These are phyloP conservation scores for Solanum habrochaites DNA, from an alignment of 257 asterid species.

Conservation along the genomic window DNA sequence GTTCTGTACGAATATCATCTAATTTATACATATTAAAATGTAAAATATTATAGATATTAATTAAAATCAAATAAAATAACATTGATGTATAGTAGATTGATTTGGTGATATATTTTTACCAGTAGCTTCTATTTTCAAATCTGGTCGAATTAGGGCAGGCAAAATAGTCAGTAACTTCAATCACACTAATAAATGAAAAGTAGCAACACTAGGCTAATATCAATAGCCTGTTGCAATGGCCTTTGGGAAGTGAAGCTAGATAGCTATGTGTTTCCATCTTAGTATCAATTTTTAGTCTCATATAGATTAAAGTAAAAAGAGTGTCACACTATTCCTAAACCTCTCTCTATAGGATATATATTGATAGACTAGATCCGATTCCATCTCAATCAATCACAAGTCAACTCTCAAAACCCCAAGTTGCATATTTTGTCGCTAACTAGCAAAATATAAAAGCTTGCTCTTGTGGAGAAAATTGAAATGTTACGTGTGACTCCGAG, in stretches of 20 bases:
- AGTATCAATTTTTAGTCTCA: background rate
- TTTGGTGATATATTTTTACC: background rate
- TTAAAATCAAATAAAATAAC: background rate
- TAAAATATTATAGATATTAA: background rate
- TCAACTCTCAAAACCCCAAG: background rate
- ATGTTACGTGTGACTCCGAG: accelerated
- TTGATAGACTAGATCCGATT: too few relatives aligned
- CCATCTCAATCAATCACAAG: background rate
- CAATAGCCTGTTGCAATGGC: background rate
- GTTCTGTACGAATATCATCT: too few relatives aligned
- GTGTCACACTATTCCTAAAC: background rate
- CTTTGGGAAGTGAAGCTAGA: background rate
- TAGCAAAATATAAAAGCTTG: background rate
- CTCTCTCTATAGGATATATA: background rate
- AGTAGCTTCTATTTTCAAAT: background rate
- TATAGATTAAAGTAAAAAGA: background rate
- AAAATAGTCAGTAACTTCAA: background rate
- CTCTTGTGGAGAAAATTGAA: background rate
- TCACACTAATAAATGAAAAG: background rate
- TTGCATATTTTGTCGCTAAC: background rate
- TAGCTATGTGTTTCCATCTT: background rate
- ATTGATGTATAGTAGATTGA: too few relatives aligned
- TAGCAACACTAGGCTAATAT: background rate
- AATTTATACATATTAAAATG: too few relatives aligned
- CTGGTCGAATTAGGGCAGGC: background rate